Percentiles rank a stretch among this genome's conserved stretches.
Conservation (phyloP, 2,329 filamentous ascomycete species). For the Arthrobotrys sinensis region DNA sequence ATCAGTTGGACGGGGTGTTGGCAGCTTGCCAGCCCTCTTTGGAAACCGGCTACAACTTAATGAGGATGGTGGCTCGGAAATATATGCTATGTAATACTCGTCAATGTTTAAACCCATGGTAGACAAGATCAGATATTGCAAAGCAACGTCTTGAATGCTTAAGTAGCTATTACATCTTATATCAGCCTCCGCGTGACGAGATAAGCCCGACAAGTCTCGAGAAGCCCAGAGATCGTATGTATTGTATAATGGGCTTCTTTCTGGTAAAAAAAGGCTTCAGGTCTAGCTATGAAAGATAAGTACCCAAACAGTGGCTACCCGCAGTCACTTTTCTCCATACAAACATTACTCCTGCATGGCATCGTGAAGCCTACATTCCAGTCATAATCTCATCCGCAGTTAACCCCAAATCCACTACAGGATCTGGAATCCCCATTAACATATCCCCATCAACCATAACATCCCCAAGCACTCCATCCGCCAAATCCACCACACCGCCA, state of each 20-base stretch:
- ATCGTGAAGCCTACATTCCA: conserved; percentile 38
- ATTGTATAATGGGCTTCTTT: too few relatives aligned
- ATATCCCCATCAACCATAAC: conserved; percentile 60
- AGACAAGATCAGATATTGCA: too few relatives aligned
- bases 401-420: conserved; percentile 39
- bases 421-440: conserved; percentile 43
- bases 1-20: not conserved
- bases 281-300: too few relatives aligned
- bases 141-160: too few relatives aligned
- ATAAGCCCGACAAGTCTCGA: too few relatives aligned
- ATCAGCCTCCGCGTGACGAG: too few relatives aligned
- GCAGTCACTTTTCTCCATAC: not conserved
- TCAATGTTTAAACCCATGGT: too few relatives aligned
- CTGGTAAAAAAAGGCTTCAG: too few relatives aligned
- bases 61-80: not conserved
- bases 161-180: too few relatives aligned
- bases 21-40: not conserved
- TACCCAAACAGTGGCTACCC: too few relatives aligned
- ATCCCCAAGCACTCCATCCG: conserved; percentile 53
- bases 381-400: conserved; percentile 58
- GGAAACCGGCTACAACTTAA: not conserved
- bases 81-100: too few relatives aligned
- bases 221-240: not conserved
- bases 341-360: not conserved
- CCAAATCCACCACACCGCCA: conserved; percentile 45